Evolutionary conservation across 2,329 filamentous ascomycete species (phyloP), one percentile per base, ranked within the genome.

Genomic region (Fusarium sp.): DNA sequence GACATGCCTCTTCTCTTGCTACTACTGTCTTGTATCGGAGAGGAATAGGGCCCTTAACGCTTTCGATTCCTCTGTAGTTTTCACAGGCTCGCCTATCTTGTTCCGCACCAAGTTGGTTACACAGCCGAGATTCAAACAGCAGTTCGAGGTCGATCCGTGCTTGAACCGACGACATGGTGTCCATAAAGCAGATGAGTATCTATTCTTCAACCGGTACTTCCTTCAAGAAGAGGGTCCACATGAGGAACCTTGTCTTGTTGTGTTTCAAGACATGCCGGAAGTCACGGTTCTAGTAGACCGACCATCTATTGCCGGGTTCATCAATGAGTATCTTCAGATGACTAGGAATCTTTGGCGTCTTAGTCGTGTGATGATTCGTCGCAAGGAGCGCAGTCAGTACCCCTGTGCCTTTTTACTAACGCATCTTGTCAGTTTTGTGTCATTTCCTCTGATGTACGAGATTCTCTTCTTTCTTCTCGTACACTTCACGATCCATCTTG

Each of bases 71-170:
- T 75, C 73, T 14, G 35, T 55, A 2, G 30, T 72, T 5, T 47
- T 68, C 15, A 28, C 24, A 1, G 58, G 65, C 11, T 58, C 66
- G 12, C 70, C 75, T 10, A 45, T 65, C 5, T 10, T 74, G 15
- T 66, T 66, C 15, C 73, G 68, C 15, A 66, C 68, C 20, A 26
- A 53, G 1, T 22, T 59, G 15, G 8, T 10, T 30, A 15, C 24
- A 5, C 42, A 59, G 24, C 8, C 15, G 5, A 30, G 56, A 53
- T 28, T 38, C n/a, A 63, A 47, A 35, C 18, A 57, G n/a, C 30
- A 28, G 5, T 76, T 76, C 11, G 68, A 67, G 42, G 63, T 42
- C 5, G 73, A 76, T 13, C 50, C 24, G 9, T 76, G 57, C 54
- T 54, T 53, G 44, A 64, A 72, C 55, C 55, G 50, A 9, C 53